Conservation (phyloP, 257 asterid species). For the Rubia yunnanensis region DNA sequence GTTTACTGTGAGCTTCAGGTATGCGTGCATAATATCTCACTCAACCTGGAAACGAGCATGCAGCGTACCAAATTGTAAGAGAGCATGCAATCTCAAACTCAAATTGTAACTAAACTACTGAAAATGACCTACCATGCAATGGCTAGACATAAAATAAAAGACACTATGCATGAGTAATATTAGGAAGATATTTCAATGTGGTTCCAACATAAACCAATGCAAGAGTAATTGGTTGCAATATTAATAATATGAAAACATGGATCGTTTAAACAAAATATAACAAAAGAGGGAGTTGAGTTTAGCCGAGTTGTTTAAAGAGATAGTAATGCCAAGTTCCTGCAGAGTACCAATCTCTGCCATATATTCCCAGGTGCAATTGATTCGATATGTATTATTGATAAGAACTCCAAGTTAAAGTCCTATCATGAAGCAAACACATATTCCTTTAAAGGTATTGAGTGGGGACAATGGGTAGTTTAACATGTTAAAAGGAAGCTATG, state of each 20-base stretch:
- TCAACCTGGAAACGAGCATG: no score
- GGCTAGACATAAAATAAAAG: no score
- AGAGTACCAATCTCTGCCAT: neutral
- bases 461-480: constrained; percentile 85
- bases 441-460: constrained; percentile 72
- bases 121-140: no score
- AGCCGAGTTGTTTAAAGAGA: neutral
- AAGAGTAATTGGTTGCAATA: constrained; percentile 80
- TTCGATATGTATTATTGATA: neutral
- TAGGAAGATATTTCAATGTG: constrained; percentile 90
- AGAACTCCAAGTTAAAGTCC: constrained; percentile 18
- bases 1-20: no score
- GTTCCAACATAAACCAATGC: constrained; percentile 96
- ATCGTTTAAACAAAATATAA: neutral
- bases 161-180: constrained; percentile 97
- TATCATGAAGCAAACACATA: constrained; percentile 95
- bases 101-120: no score
- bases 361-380: neutral
- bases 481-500: constrained; percentile 91
- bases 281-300: neutral
- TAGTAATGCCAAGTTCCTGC: neutral
- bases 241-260: no score
- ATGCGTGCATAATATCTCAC: no score
- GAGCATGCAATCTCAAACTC: no score
- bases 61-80: no score